A percentile compares a stretch with the other conserved stretches of the same genome.
phyloP scores from a whole-genome alignment of 1,284 basidiomycete species.

The Uromyces viciae-fabae region DNA sequence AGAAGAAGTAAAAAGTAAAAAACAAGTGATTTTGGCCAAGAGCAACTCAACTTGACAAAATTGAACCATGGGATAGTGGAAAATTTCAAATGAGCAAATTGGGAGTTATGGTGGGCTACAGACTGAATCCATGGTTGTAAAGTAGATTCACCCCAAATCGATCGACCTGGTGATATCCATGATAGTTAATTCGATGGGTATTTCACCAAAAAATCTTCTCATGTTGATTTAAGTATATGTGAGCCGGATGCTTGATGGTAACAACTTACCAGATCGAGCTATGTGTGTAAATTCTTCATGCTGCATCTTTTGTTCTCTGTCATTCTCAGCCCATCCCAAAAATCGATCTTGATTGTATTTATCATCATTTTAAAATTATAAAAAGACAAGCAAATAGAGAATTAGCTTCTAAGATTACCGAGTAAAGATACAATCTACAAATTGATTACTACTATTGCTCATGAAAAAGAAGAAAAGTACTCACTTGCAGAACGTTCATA shows the following conservation, averaged over 20 bases:
- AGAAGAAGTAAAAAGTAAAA: background rate
- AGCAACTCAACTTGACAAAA: slow-evolving; percentile 40
- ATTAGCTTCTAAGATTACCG: no score
- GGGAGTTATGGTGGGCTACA: slow-evolving; percentile 82
- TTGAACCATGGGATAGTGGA: slow-evolving; percentile 26
- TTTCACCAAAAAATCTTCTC: background rate
- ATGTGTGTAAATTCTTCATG: slow-evolving; percentile 48
- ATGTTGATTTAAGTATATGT: slow-evolving; percentile 19
- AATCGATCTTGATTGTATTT: slow-evolving; percentile 95
- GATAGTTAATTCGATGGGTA: slow-evolving; percentile 50
- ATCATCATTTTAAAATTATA: no score
- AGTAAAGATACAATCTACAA: no score
- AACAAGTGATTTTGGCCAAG: background rate
- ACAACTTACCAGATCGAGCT: slow-evolving; percentile 47
- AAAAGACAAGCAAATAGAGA: slow-evolving; percentile 43
- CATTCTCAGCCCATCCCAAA: slow-evolving; percentile 95
- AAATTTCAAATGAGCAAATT: slow-evolving; percentile 68
- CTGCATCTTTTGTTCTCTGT: slow-evolving; percentile 43
- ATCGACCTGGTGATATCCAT: slow-evolving; percentile 64
- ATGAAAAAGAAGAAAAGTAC: no score
- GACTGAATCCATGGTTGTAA: slow-evolving; percentile 84
- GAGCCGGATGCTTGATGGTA: no score
- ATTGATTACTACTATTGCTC: no score
- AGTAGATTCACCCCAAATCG: slow-evolving; percentile 75
- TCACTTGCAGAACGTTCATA: slow-evolving; percentile 73